Percentiles rank a stretch among this genome's conserved stretches.
Conservation (phyloP, 129 eudicot genomes). For the Flaveria sonorensis region DNA sequence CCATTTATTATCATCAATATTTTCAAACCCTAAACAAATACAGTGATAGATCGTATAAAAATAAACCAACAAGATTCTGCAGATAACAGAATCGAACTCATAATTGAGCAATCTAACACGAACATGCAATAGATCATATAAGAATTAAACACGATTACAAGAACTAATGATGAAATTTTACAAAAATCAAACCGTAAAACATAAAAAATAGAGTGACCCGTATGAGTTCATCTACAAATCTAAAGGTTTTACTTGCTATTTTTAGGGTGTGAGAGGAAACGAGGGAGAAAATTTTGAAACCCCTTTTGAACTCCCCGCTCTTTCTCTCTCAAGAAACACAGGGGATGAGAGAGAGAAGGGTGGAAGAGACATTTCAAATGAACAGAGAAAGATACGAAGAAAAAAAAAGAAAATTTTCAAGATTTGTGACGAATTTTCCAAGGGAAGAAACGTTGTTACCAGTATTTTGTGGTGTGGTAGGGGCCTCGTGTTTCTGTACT, state of each 20-base stretch:
- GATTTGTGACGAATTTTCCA: slow-evolving; percentile 32
- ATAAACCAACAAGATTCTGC: not conserved
- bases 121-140: not conserved
- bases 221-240: not conserved
- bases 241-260: not conserved
- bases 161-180: too few relatives aligned
- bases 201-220: not conserved
- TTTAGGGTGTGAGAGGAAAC: slow-evolving; percentile 36
- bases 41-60: not conserved
- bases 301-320: slow-evolving; percentile 53
- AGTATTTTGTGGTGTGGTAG: slow-evolving; percentile 28
- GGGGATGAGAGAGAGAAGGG: slow-evolving; percentile 31
- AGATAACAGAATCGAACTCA: slow-evolving; percentile 12
- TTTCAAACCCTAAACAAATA: slow-evolving; percentile 59
- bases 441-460: slow-evolving; percentile 44
- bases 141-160: not conserved
- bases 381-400: slow-evolving; percentile 31
- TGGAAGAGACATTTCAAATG: slow-evolving; percentile 43
- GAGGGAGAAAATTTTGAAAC: slow-evolving; percentile 22
- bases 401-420: slow-evolving; percentile 6
- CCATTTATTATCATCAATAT: slow-evolving; percentile 46
- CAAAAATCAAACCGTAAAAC: not conserved
- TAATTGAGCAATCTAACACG: slow-evolving; percentile 10
- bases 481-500: slow-evolving; percentile 36
- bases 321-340: slow-evolving; percentile 40